Evolutionary conservation across 495 filamentous ascomycete genomes (phyloP), one percentile per base, ranked within the genome.

Genomic region (Rhizodiscina lignyota): DNA sequence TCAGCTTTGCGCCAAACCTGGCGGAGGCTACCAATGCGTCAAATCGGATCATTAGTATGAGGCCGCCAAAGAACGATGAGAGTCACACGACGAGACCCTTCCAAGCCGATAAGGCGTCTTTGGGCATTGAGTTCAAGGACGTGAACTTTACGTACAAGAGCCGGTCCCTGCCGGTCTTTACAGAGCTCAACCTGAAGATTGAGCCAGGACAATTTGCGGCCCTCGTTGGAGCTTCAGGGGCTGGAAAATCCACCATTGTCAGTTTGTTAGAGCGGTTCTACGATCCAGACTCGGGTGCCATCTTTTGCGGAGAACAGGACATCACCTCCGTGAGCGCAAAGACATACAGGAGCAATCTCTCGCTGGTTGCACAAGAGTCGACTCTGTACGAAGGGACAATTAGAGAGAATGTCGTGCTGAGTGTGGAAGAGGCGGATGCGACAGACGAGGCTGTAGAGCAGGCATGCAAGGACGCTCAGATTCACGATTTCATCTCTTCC

Each of bases 161-260:
- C 31, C 45, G 48, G 35, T 32, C 42, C 10, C 33, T 45, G 0
- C 48, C 79, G 13, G 79, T 86, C 29, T 68, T 87, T 16, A 72
- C 74, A 23, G 78, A 78, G 12, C 55, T 87, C 37, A 74, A 82
- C 53, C 54, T 87, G 32, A 68, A 40, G 38, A 23, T 43, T 8
- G 13, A 74, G 35, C 77, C 76, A 0, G 83, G 82, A 6, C 78
- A 77, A 51, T 85, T 83, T 51, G 65, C 85, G 23, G 83, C 82
- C 2, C 62, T 91, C 16, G 83, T 89, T 13, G 83, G 83, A 24
- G 70, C 80, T 3, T 81, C 74, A 33, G 83, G 83, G 18, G 86
- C 82, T 47, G 83, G 83, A 30, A 91, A 91, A 63, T 76, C 68
- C 44, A 89, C 83, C 2, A 81, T 77, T 1, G 83, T 91, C 45